Conservation (phyloP, 371 early-diverging fungal species). For the Chytridium lagenaria region DNA sequence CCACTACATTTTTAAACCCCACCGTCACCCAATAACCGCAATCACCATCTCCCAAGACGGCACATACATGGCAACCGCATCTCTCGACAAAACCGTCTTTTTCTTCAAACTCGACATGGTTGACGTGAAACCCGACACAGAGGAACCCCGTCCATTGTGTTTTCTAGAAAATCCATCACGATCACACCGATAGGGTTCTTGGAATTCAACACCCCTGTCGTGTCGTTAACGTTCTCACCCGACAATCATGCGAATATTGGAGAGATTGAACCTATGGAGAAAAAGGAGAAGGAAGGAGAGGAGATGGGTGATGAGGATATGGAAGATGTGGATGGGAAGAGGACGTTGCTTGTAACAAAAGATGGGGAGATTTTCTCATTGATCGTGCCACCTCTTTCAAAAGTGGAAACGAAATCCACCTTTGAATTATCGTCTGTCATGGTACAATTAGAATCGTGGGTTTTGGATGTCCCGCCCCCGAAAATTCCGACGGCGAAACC, state of each 20-base stretch:
- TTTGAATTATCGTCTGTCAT: conserved; percentile 32
- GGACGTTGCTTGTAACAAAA: conserved; percentile 39
- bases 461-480: conserved; percentile 42
- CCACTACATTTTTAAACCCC: conserved; percentile 60
- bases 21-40: conserved; percentile 42
- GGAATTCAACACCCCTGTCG: conserved; percentile 31
- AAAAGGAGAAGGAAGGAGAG: conserved; percentile 22
- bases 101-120: conserved; percentile 51
- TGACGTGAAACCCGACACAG: conserved; percentile 11
- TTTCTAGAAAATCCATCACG: conserved; percentile 33
- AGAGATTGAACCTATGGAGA: conserved; percentile 37
- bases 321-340: conserved; percentile 37
- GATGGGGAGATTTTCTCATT: conserved; percentile 42
- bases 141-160: conserved; percentile 18
- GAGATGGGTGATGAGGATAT: conserved; percentile 30
- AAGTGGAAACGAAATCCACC: conserved; percentile 43
- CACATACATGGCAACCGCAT: conserved; percentile 50
- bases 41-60: conserved; percentile 56
- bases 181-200: conserved; percentile 54
- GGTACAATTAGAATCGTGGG: conserved; percentile 39
- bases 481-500: conserved; percentile 12
- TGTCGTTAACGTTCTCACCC: conserved; percentile 44
- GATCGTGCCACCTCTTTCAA: conserved; percentile 36
- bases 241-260: conserved; percentile 51
- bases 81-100: conserved; percentile 54